These are phyloP conservation scores for Allium sativum DNA, from an alignment of 106 monocot species.

Conservation along the genomic window DNA sequence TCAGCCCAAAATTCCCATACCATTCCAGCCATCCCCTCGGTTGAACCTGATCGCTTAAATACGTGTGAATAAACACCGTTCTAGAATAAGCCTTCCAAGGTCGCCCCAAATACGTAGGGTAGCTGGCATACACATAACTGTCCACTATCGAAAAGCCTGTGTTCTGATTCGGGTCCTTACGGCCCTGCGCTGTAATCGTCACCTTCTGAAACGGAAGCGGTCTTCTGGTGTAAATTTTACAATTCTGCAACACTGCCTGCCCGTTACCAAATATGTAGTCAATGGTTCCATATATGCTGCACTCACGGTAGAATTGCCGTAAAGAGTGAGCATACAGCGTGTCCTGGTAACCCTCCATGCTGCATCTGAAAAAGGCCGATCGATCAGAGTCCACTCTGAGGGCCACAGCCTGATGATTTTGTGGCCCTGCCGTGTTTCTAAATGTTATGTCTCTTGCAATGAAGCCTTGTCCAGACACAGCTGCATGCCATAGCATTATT, in stretches of 20 bases:
- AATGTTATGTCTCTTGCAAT: conserved; percentile 78
- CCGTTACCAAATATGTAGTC: conserved; percentile 97
- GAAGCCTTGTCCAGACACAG: conserved; percentile 80
- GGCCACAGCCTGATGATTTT: conserved; percentile 77
- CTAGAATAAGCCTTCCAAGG: conserved; percentile 88
- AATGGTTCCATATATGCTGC: conserved; percentile 71
- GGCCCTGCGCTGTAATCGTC: conserved; percentile 79
- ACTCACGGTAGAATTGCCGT: conserved; percentile 88
- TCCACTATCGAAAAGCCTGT: conserved; percentile 77
- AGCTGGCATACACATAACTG: conserved; percentile 27
- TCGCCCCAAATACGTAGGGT: conserved; percentile 71
- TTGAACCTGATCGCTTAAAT: conserved; percentile 33
- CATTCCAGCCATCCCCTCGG: conserved; percentile 78
- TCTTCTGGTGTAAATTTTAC: conserved; percentile 43
- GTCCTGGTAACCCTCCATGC: conserved; percentile 92
- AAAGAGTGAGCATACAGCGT: conserved; percentile 87
- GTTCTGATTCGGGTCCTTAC: conserved; percentile 44
- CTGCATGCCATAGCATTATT: conserved; percentile 17
- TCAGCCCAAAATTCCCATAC: conserved; percentile 48
- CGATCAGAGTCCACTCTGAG: conserved; percentile 67
- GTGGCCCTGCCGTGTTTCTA: conserved; percentile 73
- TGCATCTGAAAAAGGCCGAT: conserved; percentile 82
- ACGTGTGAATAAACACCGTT: conserved; percentile 69
- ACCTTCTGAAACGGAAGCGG: conserved; percentile 47
- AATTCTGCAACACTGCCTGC: conserved; percentile 59